A percentile compares a stretch with the other conserved stretches of the same genome.
Evolutionary conservation across 2,329 filamentous ascomycete species (phyloP).

Genomic region (Trichoderma sp.): DNA sequence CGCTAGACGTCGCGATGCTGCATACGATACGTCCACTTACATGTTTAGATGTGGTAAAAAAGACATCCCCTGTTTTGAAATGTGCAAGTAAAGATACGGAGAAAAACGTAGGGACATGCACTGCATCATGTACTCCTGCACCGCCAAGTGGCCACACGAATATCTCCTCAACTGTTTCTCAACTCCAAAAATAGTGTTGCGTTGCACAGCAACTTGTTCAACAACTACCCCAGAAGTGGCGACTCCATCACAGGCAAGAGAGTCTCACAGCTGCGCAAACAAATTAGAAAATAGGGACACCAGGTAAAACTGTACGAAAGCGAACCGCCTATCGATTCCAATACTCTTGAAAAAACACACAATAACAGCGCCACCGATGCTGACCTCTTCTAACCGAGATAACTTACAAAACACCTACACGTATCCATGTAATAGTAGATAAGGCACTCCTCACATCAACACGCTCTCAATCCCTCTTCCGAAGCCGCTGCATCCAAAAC

Average conservation of each 20-base stretch:
- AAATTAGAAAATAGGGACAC: background rate
- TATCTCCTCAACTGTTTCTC: background rate
- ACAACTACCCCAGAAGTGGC: background rate
- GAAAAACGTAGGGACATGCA: background rate
- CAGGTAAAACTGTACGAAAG: background rate
- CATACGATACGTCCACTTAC: background rate
- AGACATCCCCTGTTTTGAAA: background rate
- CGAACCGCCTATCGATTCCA: background rate
- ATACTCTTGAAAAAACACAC: too few species aligned
- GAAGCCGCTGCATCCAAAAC: background rate
- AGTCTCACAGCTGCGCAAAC: background rate
- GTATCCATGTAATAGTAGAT: background rate
- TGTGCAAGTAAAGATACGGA: background rate
- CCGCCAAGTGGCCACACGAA: background rate
- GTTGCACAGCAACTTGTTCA: background rate
- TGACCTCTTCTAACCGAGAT: too few species aligned
- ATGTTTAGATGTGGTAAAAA: background rate
- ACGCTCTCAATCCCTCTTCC: background rate
- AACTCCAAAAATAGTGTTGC: background rate
- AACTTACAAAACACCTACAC: background rate
- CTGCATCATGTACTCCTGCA: background rate
- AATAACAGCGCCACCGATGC: too few species aligned
- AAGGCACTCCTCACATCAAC: background rate
- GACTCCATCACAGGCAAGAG: background rate
- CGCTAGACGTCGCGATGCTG: background rate